Evolutionary conservation across 768 basidiomycete genomes (phyloP).

Genomic region (Coprinopsis strossmayeri): DNA sequence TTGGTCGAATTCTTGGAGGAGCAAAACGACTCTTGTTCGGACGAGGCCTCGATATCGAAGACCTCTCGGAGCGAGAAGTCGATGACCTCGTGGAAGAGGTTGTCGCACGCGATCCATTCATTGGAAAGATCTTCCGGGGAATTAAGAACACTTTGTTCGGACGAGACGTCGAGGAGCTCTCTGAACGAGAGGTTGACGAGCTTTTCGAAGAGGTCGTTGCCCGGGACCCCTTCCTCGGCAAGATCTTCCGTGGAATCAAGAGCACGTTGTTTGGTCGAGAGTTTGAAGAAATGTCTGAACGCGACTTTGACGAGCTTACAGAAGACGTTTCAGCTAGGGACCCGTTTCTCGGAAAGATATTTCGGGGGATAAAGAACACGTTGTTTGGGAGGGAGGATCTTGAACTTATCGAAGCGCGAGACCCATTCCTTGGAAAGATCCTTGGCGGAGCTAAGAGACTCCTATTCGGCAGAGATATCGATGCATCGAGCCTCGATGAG

Average conservation of each 20-base stretch:
- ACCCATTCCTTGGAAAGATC: conserved; percentile 4
- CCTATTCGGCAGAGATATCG: neutral
- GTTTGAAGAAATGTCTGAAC: no score
- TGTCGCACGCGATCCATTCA: neutral
- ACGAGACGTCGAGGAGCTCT: neutral
- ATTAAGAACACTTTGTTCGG: neutral
- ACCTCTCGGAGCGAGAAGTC: neutral
- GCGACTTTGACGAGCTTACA: no score
- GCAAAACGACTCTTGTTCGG: conserved; percentile 2
- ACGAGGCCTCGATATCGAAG: neutral
- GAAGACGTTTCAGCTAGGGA: neutral
- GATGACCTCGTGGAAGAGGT: neutral
- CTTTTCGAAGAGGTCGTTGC: neutral
- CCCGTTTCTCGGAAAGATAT: neutral
- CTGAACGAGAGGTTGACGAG: conserved; percentile 1
- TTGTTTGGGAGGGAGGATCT: neutral
- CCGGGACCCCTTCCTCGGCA: conserved; percentile 5
- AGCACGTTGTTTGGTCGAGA: neutral
- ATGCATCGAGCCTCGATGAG: neutral
- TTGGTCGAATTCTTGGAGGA: conserved; percentile 6
- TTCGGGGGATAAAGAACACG: neutral
- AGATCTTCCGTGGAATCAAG: neutral
- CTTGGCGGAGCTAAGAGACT: conserved; percentile 1
- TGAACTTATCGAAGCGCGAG: neutral
- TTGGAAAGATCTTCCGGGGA: neutral